Base-by-base conservation (phyloP, 331 rosid species). In the Malus hybrid region DNA sequence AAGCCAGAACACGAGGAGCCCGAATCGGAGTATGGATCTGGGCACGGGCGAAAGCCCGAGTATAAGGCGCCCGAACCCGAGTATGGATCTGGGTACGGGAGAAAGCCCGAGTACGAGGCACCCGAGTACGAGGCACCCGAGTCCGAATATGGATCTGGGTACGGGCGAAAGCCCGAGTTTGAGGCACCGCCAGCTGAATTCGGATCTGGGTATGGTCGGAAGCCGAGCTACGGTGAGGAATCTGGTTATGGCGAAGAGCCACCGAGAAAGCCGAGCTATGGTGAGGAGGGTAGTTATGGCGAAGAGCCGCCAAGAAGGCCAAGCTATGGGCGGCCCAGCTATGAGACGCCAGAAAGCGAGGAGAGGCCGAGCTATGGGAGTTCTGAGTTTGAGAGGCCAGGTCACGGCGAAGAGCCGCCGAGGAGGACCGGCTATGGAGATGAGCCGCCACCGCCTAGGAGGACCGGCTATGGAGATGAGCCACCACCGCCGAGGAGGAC, bases 241-340 rank as follows among this genome's bases (percentile, higher is more conserved):
- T 71, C 78, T 9, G 83, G 83, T 1, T 73, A 79, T 50, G 86
- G 83, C 52, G 80, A 59, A 56, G 85, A 88, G 48, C 82, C 90
- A 11, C 84, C 82, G 7, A 77, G 80, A 73, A 67, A 77, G 72
- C 85, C 88, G 8, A 72, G 73, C 71, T 61, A 77, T 65, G 88
- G 27, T 60, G 28, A 22, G 65, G 65, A 13, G 15, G 9, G 65
- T 29, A 6, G 42, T 14, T 63, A 63, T 29, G 67, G 67, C 11
- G 67, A 63, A 28, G 67, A 63, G 39, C 67, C 67, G 11, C 67
- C 39, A 6, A 29, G 29, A 9, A 59, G 29, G 64, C 64, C 64
- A 6, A 59, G 14, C 31, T 59, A 59, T 59, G 31, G 67, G 67
- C 31, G 20, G 20, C 67, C 67, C 9, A 63, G 67, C 5, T 63